A percentile compares a stretch with the other conserved stretches of the same genome.
Conservation (phyloP, 495 filamentous ascomycete species). For the Penicillium cosmopolitanum region DNA sequence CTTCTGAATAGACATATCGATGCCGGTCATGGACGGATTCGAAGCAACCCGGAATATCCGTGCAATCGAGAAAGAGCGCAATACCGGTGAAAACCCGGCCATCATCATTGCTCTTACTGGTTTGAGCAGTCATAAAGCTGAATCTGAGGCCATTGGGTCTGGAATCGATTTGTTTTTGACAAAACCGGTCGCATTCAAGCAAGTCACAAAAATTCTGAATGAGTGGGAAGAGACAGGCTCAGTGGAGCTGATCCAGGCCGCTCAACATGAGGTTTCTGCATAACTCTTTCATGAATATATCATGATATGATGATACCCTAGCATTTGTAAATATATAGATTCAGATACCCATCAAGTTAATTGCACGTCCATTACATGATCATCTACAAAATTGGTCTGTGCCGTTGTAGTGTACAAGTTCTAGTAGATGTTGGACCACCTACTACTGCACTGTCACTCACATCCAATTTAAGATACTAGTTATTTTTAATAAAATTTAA, state of each 20-base stretch:
- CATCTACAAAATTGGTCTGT: no score
- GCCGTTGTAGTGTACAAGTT: no score
- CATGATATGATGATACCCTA: no score
- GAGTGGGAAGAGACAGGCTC: conserved; percentile 38
- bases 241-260: neutral
- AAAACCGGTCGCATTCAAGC: conserved; percentile 63
- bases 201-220: conserved; percentile 46
- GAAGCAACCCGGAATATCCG: conserved; percentile 68
- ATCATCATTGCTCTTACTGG: conserved; percentile 72
- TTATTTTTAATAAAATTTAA: no score
- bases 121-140: conserved; percentile 61
- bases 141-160: conserved; percentile 63
- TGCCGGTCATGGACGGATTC: conserved; percentile 77
- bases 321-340: no score
- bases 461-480: no score
- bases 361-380: no score
- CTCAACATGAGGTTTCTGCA: neutral
- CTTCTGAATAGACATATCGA: conserved; percentile 57
- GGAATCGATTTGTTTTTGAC: conserved; percentile 74
- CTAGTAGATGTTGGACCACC: no score
- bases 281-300: neutral
- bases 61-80: conserved; percentile 53
- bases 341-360: no score
- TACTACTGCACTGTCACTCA: no score
- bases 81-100: conserved; percentile 30